phyloP scores from a whole-genome alignment of 208 protist genomes.

The Crithidia expoeki region DNA sequence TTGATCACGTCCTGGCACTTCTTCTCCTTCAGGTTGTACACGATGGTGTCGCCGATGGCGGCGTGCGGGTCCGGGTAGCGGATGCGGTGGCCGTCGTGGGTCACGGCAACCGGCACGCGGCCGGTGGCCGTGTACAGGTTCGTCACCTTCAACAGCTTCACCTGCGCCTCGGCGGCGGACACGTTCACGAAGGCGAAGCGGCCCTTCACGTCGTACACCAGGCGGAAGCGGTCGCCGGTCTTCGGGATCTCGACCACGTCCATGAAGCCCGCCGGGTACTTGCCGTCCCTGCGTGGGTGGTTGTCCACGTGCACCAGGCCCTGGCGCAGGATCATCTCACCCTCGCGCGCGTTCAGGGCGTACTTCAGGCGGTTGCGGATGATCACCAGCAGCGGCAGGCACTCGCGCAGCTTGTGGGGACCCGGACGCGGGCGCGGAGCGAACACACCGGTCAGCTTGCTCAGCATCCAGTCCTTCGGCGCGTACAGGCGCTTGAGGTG shows the following conservation, averaged over 20 bases:
- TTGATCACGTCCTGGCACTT: slow-evolving; percentile 94
- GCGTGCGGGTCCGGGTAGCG: slow-evolving; percentile 98
- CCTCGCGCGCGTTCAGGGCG: slow-evolving; percentile 97
- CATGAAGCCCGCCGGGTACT: slow-evolving; percentile 99
- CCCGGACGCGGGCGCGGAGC: slow-evolving; percentile 97
- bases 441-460: slow-evolving; percentile 98
- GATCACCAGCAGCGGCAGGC: slow-evolving; percentile 84
- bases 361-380: slow-evolving; percentile 97
- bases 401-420: slow-evolving; percentile 97
- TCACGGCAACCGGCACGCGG: slow-evolving; percentile 97
- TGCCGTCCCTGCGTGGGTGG: slow-evolving; percentile 96
- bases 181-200: slow-evolving; percentile 98
- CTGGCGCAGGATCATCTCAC: slow-evolving; percentile 97
- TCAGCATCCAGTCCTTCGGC: slow-evolving; percentile 99
- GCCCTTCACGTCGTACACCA: slow-evolving; percentile 99
- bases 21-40: slow-evolving; percentile 96
- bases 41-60: slow-evolving; percentile 97
- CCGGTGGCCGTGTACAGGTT: slow-evolving; percentile 90
- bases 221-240: slow-evolving; percentile 98
- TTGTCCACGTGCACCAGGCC: slow-evolving; percentile 97
- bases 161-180: slow-evolving; percentile 92
- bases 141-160: slow-evolving; percentile 97
- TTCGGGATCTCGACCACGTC: slow-evolving; percentile 98
- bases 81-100: slow-evolving; percentile 99
- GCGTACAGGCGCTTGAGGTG: slow-evolving; percentile 99